These are phyloP conservation scores for Russula olivacea DNA, from an alignment of 768 basidiomycete genomes.

Conservation along the genomic window DNA sequence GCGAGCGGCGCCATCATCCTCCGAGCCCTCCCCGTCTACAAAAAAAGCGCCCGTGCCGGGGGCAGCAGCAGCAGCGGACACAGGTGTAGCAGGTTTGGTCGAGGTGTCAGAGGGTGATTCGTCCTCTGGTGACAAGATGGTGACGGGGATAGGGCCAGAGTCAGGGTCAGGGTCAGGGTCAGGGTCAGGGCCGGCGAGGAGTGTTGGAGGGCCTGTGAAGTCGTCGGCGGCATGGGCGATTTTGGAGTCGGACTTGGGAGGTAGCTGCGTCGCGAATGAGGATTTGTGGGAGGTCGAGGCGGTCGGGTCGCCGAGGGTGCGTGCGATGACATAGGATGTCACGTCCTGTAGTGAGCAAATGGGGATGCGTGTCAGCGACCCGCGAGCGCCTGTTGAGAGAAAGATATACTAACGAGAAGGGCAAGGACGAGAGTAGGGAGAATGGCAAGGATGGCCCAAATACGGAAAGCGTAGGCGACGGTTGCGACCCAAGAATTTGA, in stretches of 20 bases:
- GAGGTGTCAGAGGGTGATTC: neutral
- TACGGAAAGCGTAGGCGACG: slow-evolving; percentile 55
- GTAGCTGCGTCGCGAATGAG: slow-evolving; percentile 1
- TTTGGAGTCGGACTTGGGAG: neutral
- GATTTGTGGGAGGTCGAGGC: slow-evolving; percentile 62
- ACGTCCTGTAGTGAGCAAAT: slow-evolving; percentile 53
- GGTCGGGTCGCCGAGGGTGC: slow-evolving; percentile 70
- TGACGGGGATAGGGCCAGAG: neutral
- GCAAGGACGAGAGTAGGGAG: slow-evolving; percentile 53
- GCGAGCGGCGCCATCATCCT: slow-evolving; percentile 20
- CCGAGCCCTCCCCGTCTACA: neutral
- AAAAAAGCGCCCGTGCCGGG: neutral
- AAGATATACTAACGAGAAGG: slow-evolving; percentile 47
- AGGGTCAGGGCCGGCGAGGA: neutral
- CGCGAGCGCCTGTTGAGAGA: too few relatives aligned
- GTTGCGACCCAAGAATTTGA: slow-evolving; percentile 62
- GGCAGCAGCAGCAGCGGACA: neutral
- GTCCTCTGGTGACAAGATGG: neutral
- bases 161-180: neutral
- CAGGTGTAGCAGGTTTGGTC: neutral
- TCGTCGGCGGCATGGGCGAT: slow-evolving; percentile 11
- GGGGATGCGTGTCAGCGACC: too few relatives aligned
- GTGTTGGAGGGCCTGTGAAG: slow-evolving; percentile 2
- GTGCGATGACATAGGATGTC: slow-evolving; percentile 73
- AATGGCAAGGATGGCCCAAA: slow-evolving; percentile 51